Base-by-base conservation (phyloP, 164 flowering plant species). In the Aristolochia fimbriata region DNA sequence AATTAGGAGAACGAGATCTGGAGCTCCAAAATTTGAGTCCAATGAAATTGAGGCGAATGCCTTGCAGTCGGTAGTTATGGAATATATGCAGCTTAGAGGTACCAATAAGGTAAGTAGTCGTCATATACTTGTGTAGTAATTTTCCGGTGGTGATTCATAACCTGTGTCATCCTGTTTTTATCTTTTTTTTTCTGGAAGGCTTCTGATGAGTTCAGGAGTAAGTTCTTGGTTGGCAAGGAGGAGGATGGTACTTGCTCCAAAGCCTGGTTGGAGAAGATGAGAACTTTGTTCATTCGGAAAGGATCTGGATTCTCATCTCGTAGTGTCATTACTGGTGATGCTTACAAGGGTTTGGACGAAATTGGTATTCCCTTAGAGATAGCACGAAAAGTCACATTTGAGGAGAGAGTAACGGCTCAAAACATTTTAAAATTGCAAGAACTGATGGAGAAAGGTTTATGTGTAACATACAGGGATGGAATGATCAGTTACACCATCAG, bases 251-350 rank as follows among this genome's bases (percentile, higher is more conserved):
- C 90, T 15, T 77, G 89, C 7, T 80, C 87, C 13, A 93, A 88
- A 71, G 89, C 82, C 4, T 93, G 99, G 99, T 75, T 86, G 30
- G 99, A 90, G 51, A 93, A 93, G 67, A 90, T 93, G 83, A 81
- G 81, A 46, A 91, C 89, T 3, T 30, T 93, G 49, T 90, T 93
- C 61, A 90, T 93, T 10, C 74, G 89, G 15, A 93, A 93, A 66
- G 97, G 96, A 3, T 86, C 95, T 0, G 97, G 99, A 0, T 90
- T 83, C 65, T 93, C 97, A 46, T 93, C 99, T 8, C 86, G 99
- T 6, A 78, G 86, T 75, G 97, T 90, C 41, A 86, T 93, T 3
- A 90, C 96, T 13, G 99, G 99, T 0, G 99, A 93, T 71, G 76
- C 97, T 0, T 93, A 80, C 51, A 83, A 68, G 46, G 75, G 72